These are phyloP conservation scores for Rubia tinctorum DNA, from an alignment of 305 asterid species.

Conservation along the genomic window DNA sequence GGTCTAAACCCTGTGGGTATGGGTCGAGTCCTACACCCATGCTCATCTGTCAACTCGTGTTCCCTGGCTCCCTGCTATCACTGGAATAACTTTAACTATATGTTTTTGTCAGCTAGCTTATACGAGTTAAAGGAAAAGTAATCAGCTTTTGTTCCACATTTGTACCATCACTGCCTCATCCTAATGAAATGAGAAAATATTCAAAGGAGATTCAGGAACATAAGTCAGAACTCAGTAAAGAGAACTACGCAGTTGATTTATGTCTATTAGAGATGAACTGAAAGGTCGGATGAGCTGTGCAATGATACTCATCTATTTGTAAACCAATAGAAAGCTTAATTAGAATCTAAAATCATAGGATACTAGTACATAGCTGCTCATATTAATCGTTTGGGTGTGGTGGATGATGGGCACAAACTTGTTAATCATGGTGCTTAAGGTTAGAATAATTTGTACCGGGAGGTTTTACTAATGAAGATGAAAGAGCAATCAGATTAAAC, in stretches of 20 bases:
- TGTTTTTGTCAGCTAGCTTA: neutral
- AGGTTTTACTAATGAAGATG: neutral
- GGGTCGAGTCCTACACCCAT: too few relatives aligned
- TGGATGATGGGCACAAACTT: neutral
- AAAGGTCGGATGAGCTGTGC: too few relatives aligned
- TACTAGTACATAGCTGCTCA: neutral
- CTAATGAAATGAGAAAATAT: too few relatives aligned
- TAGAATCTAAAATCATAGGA: neutral
- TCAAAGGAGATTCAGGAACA: too few relatives aligned
- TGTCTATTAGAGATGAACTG: too few relatives aligned
- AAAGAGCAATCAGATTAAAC: neutral
- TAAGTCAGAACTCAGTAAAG: too few relatives aligned
- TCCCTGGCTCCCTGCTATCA: too few relatives aligned
- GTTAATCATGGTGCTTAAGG: neutral
- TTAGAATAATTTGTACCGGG: neutral
- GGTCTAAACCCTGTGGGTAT: too few relatives aligned
- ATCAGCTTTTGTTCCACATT: neutral
- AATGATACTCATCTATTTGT: too few relatives aligned
- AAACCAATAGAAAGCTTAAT: neutral
- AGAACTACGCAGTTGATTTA: too few relatives aligned
- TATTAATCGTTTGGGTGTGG: neutral
- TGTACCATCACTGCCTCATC: neutral
- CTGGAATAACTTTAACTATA: neutral
- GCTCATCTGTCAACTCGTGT: too few relatives aligned
- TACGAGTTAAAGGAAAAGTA: neutral